These are phyloP conservation scores for Fusarium dlaminii DNA, from an alignment of 2,329 filamentous ascomycete genomes.

Conservation along the genomic window DNA sequence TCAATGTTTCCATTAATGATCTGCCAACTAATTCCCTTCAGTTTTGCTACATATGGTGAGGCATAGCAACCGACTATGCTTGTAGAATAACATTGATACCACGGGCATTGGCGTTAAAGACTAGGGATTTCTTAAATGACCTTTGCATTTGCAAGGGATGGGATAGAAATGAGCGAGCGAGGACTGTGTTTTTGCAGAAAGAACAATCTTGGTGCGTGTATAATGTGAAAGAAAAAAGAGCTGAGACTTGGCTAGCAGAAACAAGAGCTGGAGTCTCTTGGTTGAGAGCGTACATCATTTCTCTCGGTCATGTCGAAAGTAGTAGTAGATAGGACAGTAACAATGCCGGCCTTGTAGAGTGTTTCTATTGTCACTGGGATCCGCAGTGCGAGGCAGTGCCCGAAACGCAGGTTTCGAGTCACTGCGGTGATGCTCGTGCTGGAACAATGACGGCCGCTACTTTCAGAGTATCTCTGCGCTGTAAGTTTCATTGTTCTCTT, in stretches of 20 bases:
- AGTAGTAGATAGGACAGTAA: background rate
- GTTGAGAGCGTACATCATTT: background rate
- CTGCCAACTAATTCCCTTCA: slow-evolving; percentile 28
- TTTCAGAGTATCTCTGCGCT: background rate
- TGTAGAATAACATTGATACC: slow-evolving; percentile 30
- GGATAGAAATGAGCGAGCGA: slow-evolving; percentile 5
- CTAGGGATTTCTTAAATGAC: slow-evolving; percentile 12
- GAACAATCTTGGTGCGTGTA: background rate
- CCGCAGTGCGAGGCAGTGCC: background rate
- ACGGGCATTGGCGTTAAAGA: slow-evolving; percentile 34
- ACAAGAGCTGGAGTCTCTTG: background rate
- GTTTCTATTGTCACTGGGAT: background rate
- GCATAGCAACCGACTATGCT: slow-evolving; percentile 42
- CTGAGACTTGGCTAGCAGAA: background rate
- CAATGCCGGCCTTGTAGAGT: background rate
- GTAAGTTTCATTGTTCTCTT: background rate
- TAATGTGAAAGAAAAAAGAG: background rate
- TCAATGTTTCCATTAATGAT: background rate
- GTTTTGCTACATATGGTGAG: slow-evolving; percentile 54
- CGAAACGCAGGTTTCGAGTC: background rate
- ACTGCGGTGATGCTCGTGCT: background rate
- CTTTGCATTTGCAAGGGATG: background rate
- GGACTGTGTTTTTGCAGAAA: background rate
- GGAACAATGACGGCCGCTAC: background rate
- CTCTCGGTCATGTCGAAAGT: background rate